phyloP scores from a whole-genome alignment of 2,329 filamentous ascomycete species.

The Claviceps citrina region DNA sequence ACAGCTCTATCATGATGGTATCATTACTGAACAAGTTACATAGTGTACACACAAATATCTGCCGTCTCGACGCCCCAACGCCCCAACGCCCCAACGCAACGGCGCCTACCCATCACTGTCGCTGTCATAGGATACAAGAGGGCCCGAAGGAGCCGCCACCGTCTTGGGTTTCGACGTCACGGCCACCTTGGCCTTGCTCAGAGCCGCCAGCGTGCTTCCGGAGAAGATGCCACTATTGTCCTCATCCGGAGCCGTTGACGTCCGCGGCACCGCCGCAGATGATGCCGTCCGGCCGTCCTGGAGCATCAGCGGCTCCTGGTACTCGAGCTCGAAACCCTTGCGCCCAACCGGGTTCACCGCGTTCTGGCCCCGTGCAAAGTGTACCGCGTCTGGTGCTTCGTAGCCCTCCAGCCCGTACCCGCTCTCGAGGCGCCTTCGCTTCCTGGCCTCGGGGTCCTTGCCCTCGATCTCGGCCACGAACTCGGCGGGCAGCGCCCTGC shows the following conservation, averaged over 20 bases:
- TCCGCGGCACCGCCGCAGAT: conserved; percentile 16
- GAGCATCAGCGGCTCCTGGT: conserved; percentile 43
- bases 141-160: conserved; percentile 41
- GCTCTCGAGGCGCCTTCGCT: conserved; percentile 78
- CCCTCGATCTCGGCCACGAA: conserved; percentile 93
- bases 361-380: conserved; percentile 68
- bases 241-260: conserved; percentile 15
- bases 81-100: not conserved
- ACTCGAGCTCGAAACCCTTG: conserved; percentile 46
- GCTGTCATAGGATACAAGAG: conserved; percentile 78
- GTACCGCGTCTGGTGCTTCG: conserved; percentile 84
- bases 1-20: too few species aligned
- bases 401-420: conserved; percentile 82
- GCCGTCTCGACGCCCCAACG: too few species aligned
- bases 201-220: conserved; percentile 61
- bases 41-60: conserved; percentile 1
- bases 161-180: conserved; percentile 40
- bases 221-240: conserved; percentile 57
- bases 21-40: too few species aligned
- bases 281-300: conserved; percentile 32
- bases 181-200: conserved; percentile 44
- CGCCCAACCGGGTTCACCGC: conserved; percentile 45
- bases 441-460: conserved; percentile 69
- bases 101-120: conserved; percentile 54
- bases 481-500: conserved; percentile 71